These are phyloP conservation scores for Colletotrichum tofieldiae DNA, from an alignment of 2,329 filamentous ascomycete species.

Conservation along the genomic window DNA sequence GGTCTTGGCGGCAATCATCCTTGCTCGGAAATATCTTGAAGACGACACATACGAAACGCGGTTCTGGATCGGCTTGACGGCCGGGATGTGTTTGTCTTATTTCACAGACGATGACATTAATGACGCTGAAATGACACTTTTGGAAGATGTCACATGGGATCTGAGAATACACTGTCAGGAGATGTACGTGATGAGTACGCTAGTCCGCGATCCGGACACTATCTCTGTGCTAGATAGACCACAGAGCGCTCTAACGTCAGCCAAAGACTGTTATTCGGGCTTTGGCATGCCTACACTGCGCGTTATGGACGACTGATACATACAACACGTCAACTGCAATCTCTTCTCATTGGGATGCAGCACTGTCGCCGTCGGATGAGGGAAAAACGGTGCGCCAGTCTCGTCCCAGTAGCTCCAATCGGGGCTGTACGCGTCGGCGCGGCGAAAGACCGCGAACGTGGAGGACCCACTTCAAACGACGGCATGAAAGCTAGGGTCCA, in stretches of 20 bases:
- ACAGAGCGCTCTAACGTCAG: too few species aligned
- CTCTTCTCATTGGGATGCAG: too few species aligned
- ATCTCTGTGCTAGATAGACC: too few species aligned
- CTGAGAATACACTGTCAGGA: slow-evolving; percentile 1
- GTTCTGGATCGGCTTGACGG: neutral
- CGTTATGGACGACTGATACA: too few species aligned
- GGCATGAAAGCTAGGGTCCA: neutral
- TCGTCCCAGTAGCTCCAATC: neutral
- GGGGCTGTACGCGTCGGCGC: neutral
- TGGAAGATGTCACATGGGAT: slow-evolving; percentile 1
- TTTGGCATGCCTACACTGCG: too few species aligned
- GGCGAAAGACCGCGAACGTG: neutral
- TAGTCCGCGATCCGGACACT: neutral
- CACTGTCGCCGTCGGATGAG: neutral
- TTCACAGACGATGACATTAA: slow-evolving; percentile 4
- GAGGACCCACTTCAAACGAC: neutral
- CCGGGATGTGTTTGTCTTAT: neutral
- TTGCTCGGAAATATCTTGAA: slow-evolving; percentile 14
- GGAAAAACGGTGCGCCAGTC: neutral
- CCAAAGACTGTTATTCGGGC: neutral
- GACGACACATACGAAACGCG: slow-evolving; percentile 4
- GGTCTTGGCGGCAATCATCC: neutral
- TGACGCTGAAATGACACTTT: neutral
- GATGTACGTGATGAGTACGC: neutral
- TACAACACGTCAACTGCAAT: too few species aligned